phyloP scores from a whole-genome alignment of 2,329 filamentous ascomycete genomes.

The Aureobasidium sp. region DNA sequence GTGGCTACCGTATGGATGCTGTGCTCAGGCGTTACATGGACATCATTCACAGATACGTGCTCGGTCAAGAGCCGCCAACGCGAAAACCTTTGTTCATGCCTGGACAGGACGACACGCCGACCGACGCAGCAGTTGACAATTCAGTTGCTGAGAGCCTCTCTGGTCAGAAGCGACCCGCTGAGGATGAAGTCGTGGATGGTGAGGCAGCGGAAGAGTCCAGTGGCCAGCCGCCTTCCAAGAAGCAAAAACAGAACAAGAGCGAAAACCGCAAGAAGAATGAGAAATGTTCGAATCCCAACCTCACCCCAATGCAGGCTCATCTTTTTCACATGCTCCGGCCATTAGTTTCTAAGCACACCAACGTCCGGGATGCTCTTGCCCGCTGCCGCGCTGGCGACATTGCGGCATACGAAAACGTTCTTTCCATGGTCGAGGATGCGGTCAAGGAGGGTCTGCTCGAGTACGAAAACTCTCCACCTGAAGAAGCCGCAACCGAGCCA shows the following conservation, averaged over 20 bases:
- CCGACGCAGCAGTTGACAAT: conserved; percentile 30
- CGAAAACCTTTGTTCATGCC: conserved; percentile 69
- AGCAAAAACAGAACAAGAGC: conserved; percentile 41
- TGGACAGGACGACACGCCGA: conserved; percentile 32
- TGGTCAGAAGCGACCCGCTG: conserved; percentile 22
- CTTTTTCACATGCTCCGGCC: conserved; percentile 86
- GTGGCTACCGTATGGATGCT: conserved; percentile 84
- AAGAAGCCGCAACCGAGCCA: conserved; percentile 16
- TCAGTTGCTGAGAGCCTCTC: background rate
- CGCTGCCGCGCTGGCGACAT: conserved; percentile 63
- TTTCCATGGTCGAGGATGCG: conserved; percentile 66
- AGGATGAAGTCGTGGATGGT: conserved; percentile 26
- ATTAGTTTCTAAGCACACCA: conserved; percentile 70
- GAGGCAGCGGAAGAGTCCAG: conserved; percentile 17
- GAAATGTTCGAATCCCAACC: conserved; percentile 47
- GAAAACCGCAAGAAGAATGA: conserved; percentile 39
- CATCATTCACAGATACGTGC: conserved; percentile 73
- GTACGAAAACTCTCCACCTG: conserved; percentile 35
- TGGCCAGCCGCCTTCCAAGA: conserved; percentile 39
- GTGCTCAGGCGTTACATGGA: conserved; percentile 83
- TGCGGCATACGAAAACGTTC: conserved; percentile 66
- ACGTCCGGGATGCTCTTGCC: conserved; percentile 80
- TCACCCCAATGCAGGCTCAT: conserved; percentile 79
- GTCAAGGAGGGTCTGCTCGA: conserved; percentile 67
- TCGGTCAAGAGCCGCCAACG: conserved; percentile 57